Evolutionary conservation across 2,329 filamentous ascomycete genomes (phyloP).

Genomic region (Xylariaceae sp.): DNA sequence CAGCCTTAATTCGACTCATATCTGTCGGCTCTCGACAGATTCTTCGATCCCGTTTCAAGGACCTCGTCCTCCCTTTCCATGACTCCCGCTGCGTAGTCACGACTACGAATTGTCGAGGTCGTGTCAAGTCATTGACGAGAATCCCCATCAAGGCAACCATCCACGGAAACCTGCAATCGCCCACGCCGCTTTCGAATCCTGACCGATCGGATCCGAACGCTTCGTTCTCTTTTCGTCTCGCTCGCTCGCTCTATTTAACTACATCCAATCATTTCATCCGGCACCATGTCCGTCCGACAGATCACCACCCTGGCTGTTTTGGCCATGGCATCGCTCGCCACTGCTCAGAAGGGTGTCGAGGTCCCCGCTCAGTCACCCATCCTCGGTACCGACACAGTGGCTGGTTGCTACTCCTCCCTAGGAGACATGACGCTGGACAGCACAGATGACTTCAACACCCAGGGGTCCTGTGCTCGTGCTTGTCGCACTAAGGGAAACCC

Average conservation of each 20-base stretch:
- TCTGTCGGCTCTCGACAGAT: neutral
- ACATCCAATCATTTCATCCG: constrained; percentile 4
- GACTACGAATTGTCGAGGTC: constrained; percentile 13
- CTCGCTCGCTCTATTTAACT: constrained; percentile 6
- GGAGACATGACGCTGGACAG: constrained; percentile 35
- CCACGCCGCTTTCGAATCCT: neutral
- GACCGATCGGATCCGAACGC: neutral
- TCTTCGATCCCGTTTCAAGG: neutral
- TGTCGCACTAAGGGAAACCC: constrained; percentile 42
- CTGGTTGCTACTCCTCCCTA: constrained; percentile 47
- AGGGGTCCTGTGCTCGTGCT: constrained; percentile 38
- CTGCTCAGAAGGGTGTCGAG: constrained; percentile 27
- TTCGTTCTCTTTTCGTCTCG: neutral
- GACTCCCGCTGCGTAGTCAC: constrained; percentile 9
- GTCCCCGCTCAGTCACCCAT: constrained; percentile 35
- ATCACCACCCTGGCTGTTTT: constrained; percentile 26
- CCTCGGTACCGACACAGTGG: constrained; percentile 37
- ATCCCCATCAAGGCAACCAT: neutral
- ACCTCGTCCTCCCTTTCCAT: constrained; percentile 8
- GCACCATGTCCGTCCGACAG: constrained; percentile 28
- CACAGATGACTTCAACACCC: constrained; percentile 33
- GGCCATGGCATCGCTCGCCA: constrained; percentile 24
- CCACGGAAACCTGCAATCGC: neutral
- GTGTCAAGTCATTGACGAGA: constrained; percentile 2
- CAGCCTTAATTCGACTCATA: neutral